These are phyloP conservation scores for Aurantiochytrium sp. DNA, from an alignment of 108 stramenopile genomes.

Conservation along the genomic window DNA sequence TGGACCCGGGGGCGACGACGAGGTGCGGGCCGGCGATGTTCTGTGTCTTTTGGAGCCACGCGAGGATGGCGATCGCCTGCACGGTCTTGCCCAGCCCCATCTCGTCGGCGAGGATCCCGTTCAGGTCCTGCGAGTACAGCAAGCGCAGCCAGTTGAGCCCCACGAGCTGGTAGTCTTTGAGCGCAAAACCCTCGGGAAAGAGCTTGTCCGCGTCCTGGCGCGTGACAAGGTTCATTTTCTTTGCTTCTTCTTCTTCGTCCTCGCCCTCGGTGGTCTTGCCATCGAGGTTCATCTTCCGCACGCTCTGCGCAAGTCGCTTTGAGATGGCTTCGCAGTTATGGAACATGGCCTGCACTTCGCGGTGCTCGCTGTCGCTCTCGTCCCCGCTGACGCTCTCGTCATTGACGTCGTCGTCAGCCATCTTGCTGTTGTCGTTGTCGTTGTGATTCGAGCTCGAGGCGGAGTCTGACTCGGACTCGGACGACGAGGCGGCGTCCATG, in stretches of 20 bases:
- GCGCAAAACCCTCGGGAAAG: neutral
- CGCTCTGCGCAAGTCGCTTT: neutral
- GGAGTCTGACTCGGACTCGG: neutral
- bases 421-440: too few species aligned
- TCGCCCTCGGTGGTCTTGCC: neutral
- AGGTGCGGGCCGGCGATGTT: conserved; percentile 83
- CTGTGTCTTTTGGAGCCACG: conserved; percentile 76
- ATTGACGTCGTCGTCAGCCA: neutral
- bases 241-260: neutral
- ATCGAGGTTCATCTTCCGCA: neutral
- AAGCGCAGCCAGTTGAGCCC: neutral
- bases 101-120: conserved; percentile 43
- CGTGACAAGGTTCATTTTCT: neutral
- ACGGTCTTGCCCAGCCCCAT: conserved; percentile 54
- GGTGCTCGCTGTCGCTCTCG: neutral
- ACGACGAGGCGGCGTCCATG: neutral
- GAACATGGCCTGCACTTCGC: neutral
- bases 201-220: neutral
- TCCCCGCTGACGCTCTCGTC: neutral
- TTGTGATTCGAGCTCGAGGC: neutral
- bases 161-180: conserved; percentile 32
- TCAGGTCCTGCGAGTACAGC: neutral
- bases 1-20: conserved; percentile 88
- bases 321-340: conserved; percentile 9
- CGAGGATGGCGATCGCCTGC: conserved; percentile 38